Evolutionary conservation across 441 rosid genomes (phyloP).

Genomic region (Gossypium lobatum): DNA sequence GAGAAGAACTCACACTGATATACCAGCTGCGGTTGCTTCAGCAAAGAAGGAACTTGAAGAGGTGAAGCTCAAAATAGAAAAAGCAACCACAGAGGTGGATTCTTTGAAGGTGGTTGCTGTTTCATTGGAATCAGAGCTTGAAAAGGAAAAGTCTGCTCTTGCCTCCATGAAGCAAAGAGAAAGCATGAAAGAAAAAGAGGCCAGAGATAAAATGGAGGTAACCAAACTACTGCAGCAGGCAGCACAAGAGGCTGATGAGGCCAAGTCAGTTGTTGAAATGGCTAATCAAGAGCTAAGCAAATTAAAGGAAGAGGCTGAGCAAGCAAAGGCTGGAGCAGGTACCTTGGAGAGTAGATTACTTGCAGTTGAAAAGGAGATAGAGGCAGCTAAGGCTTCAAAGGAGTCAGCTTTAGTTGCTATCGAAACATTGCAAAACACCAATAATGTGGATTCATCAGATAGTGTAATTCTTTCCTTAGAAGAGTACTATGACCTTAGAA

Average conservation of each 20-base stretch:
- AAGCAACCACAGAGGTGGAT: slow-evolving; percentile 63
- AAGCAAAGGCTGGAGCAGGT: slow-evolving; percentile 71
- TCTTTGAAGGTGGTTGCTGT: slow-evolving; percentile 63
- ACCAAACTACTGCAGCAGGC: slow-evolving; percentile 81
- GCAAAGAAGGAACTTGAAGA: slow-evolving; percentile 86
- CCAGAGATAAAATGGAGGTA: slow-evolving; percentile 57
- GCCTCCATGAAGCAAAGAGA: slow-evolving; percentile 64
- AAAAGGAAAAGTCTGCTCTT: slow-evolving; percentile 58
- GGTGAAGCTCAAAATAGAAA: slow-evolving; percentile 64
- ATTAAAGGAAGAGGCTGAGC: slow-evolving; percentile 78
- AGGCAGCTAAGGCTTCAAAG: slow-evolving; percentile 86
- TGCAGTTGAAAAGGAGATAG: slow-evolving; percentile 84
- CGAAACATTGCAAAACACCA: slow-evolving; percentile 63
- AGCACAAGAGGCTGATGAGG: slow-evolving; percentile 75
- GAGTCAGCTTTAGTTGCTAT: slow-evolving; percentile 73
- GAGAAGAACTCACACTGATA: slow-evolving; percentile 42
- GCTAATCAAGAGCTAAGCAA: slow-evolving; percentile 73
- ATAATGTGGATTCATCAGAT: slow-evolving; percentile 31
- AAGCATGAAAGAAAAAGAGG: slow-evolving; percentile 85
- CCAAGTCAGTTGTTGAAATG: slow-evolving; percentile 48
- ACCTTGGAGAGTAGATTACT: slow-evolving; percentile 74
- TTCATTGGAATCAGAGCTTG: slow-evolving; percentile 62
- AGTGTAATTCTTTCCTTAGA: slow-evolving; percentile 73
- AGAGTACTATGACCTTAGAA: slow-evolving; percentile 88
- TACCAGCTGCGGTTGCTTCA: slow-evolving; percentile 57